These are phyloP conservation scores for Arabidopsis lyrata DNA, from an alignment of 441 rosid genomes.

Conservation along the genomic window DNA sequence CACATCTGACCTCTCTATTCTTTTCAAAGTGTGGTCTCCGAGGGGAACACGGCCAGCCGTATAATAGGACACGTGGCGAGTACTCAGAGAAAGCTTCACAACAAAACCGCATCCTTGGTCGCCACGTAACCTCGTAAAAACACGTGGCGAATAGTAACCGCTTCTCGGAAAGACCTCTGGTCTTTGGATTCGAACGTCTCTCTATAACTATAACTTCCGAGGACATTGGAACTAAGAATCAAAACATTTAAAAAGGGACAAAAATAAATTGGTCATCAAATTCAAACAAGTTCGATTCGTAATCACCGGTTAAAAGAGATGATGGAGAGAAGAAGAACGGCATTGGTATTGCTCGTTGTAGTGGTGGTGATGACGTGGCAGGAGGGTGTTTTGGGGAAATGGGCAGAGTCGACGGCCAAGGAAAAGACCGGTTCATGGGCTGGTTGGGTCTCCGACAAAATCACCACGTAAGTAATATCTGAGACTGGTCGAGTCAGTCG, in stretches of 20 bases:
- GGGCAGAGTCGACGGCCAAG: conserved; percentile 19
- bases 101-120: conserved; percentile 9
- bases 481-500: not conserved
- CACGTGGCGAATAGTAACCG: conserved; percentile 47
- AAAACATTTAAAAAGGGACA: not conserved
- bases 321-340: conserved; percentile 40
- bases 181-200: conserved; percentile 2
- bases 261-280: not conserved
- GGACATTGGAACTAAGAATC: conserved; percentile 37
- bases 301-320: conserved; percentile 3
- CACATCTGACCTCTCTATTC: not conserved
- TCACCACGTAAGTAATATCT: conserved; percentile 45
- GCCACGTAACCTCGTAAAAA: conserved; percentile 41
- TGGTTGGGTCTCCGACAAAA: conserved; percentile 47
- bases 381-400: conserved; percentile 28
- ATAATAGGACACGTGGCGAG: conserved; percentile 35
- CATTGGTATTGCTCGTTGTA: conserved; percentile 37
- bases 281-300: not conserved
- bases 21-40: conserved; percentile 12
- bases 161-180: conserved; percentile 33
- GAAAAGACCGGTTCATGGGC: conserved; percentile 43
- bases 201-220: conserved; percentile 28
- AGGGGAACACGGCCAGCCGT: conserved; percentile 15
- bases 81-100: not conserved
- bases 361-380: conserved; percentile 32